phyloP scores from a whole-genome alignment of 306 rosid species.

The Cucurbita argyrosperma region DNA sequence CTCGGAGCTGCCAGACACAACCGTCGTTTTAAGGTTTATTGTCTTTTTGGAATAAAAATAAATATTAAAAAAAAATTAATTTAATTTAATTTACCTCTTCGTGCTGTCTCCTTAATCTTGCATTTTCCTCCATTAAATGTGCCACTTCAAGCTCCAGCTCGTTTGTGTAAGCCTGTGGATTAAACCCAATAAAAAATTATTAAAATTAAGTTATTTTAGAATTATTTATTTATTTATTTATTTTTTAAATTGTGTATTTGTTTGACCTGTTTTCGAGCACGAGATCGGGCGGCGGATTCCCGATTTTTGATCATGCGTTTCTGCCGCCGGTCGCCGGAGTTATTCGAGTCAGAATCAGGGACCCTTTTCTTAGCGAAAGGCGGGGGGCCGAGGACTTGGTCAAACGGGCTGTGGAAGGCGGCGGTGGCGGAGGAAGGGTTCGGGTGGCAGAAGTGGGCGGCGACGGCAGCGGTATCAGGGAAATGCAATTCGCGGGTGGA shows the following conservation, averaged over 20 bases:
- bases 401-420: not conserved
- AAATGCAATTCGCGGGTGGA: slow-evolving; percentile 2
- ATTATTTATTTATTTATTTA: no score
- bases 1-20: slow-evolving; percentile 18
- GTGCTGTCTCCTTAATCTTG: slow-evolving; percentile 44
- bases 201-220: no score
- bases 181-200: not conserved
- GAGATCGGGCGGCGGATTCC: slow-evolving; percentile 86
- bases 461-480: not conserved
- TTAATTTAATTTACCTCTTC: slow-evolving; percentile 27
- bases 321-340: slow-evolving; percentile 20
- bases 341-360: slow-evolving; percentile 14
- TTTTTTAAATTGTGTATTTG: not conserved
- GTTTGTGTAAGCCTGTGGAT: slow-evolving; percentile 63
- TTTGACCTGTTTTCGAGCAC: slow-evolving; percentile 81
- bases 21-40: not conserved
- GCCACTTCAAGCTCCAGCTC: slow-evolving; percentile 57
- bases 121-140: slow-evolving; percentile 46
- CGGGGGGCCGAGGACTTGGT: slow-evolving; percentile 6
- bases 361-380: slow-evolving; percentile 22
- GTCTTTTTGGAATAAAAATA: no score
- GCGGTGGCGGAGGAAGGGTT: not conserved
- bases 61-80: no score
- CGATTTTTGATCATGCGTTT: slow-evolving; percentile 89
- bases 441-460: not conserved